phyloP scores from a whole-genome alignment of 768 basidiomycete genomes.

The Brasilioporus rufonigricans region DNA sequence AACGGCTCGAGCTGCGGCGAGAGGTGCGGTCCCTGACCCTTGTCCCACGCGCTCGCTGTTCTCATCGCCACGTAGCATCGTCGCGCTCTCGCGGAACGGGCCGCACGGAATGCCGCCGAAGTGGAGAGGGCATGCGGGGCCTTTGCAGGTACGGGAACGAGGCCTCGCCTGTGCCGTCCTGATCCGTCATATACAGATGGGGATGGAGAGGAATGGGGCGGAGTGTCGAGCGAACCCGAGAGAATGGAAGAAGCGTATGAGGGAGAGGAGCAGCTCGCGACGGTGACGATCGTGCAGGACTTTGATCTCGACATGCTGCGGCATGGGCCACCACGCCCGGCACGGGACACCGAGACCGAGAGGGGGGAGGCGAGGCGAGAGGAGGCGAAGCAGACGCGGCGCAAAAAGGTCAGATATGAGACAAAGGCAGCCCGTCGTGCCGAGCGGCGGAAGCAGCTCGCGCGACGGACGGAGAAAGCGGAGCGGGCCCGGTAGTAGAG shows the following conservation, averaged over 20 bases:
- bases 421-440: slow-evolving; percentile 63
- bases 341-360: background rate
- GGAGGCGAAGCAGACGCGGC: background rate
- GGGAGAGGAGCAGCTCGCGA: slow-evolving; percentile 81
- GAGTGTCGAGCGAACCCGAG: slow-evolving; percentile 36
- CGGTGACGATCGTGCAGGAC: slow-evolving; percentile 90
- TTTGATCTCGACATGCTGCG: slow-evolving; percentile 72
- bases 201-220: slow-evolving; percentile 48
- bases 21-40: slow-evolving; percentile 52
- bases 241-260: slow-evolving; percentile 68
- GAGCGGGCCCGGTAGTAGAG: slow-evolving; percentile 51
- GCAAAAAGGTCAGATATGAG: slow-evolving; percentile 55
- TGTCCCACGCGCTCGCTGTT: slow-evolving; percentile 6
- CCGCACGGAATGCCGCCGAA: slow-evolving; percentile 69
- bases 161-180: slow-evolving; percentile 3
- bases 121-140: slow-evolving; percentile 75
- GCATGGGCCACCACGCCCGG: slow-evolving; percentile 38
- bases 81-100: slow-evolving; percentile 72
- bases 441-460: slow-evolving; percentile 61
- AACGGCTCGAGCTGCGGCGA: slow-evolving; percentile 68
- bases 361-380: background rate
- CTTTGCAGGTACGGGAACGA: slow-evolving; percentile 37
- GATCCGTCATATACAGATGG: slow-evolving; percentile 18
- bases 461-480: slow-evolving; percentile 68
- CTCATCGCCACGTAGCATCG: slow-evolving; percentile 56